A percentile compares a stretch with the other conserved stretches of the same genome.
phyloP scores from a whole-genome alignment of 108 stramenopile species.

The Aurantiochytrium sp. region DNA sequence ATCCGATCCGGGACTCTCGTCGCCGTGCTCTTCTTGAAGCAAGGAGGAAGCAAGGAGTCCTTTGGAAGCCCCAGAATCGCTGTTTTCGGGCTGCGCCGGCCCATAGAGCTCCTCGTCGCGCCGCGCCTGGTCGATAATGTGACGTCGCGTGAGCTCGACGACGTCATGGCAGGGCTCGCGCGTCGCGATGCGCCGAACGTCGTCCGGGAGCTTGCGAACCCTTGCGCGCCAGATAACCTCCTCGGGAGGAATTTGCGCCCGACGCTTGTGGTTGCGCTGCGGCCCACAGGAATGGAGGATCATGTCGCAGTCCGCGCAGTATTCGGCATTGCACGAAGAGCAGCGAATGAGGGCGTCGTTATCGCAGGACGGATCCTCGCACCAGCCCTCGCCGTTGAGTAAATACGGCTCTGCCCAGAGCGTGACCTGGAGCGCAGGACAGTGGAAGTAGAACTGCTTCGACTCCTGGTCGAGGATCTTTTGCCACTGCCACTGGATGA shows the following conservation, averaged over 20 bases:
- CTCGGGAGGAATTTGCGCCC: neutral
- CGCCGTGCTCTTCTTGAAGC: too few relatives aligned
- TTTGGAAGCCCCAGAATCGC: too few relatives aligned
- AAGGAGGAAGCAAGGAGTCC: too few relatives aligned
- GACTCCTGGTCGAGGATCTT: neutral
- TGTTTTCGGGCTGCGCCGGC: too few relatives aligned
- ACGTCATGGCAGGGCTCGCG: neutral
- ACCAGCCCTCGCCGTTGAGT: neutral
- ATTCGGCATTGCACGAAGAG: neutral
- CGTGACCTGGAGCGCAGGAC: neutral
- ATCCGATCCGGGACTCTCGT: too few relatives aligned
- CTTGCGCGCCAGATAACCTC: neutral
- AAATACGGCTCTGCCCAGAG: neutral
- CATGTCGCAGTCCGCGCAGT: neutral
- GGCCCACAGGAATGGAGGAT: neutral
- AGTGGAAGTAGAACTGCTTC: constrained; percentile 8
- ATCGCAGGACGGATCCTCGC: neutral
- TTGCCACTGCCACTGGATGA: constrained; percentile 7
- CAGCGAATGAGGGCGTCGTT: neutral
- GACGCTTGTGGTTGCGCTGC: neutral
- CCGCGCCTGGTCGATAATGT: neutral
- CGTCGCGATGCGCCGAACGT: neutral
- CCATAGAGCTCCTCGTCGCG: neutral
- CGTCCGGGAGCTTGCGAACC: neutral
- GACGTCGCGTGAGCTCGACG: neutral